Base-by-base conservation (phyloP, 371 early-diverging fungal species). In the Sporodiniella umbellata region DNA sequence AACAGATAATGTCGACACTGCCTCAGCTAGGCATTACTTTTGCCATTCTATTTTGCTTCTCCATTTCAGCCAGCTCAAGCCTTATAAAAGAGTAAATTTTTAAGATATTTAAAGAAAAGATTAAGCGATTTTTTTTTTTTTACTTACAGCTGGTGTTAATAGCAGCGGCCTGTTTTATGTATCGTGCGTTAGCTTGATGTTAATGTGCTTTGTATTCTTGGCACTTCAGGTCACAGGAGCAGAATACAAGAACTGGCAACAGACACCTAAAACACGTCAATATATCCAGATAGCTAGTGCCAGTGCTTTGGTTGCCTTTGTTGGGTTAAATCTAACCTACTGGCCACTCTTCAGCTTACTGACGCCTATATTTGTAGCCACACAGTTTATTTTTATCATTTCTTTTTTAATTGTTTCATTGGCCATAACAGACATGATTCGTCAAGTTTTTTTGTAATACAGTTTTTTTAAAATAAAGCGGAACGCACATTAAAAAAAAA, bases 231-330 rank as follows among this genome's bases (percentile, higher is more conserved):
- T 56, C 4, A 38, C 48, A 42, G 56, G 56, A 15, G 56, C 50
- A 10, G 56, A 61, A 42, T 61, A 56, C 30, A 56, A 53, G 24
- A 61, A 61, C 39, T 61, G 62, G 62, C 49, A 61, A 23, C 53
- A 61, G 28, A 39, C 52, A 25, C 48, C 48, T 19, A 45, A 15
- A 18, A 61, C 53, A 15, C 45, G 53, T 8, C 48, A 45, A n/a
- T 61, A 52, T 24, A 61, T 61, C 23, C 62, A 61, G 21, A 45
- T 49, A 5, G 62, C 62, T 4, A 61, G 53, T 42, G 2, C 53
- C 7, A 37, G 49, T 15, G 31, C 62, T 1, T 18, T 61, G 6
- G 26, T 61, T 4, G 51, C 62, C 18, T 56, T 61, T 25, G 11
- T 53, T 40, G 62, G 56, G 3, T 56, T 61, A 17, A 56, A 43